phyloP scores from a whole-genome alignment of 768 basidiomycete genomes.

The Daedaleopsis sinensis region DNA sequence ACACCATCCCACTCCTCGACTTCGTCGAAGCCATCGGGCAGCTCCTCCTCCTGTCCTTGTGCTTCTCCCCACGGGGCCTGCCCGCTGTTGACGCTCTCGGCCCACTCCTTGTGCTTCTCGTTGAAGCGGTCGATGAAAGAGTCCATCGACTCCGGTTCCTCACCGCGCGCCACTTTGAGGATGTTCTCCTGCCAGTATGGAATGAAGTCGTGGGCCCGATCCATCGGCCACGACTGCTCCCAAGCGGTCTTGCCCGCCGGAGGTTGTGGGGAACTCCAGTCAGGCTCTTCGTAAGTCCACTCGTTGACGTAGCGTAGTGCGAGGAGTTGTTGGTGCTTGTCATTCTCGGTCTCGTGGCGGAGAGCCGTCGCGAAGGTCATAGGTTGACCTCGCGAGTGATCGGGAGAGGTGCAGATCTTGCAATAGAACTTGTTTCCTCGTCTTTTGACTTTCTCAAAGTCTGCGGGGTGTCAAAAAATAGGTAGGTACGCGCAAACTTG shows the following conservation, averaged over 20 bases:
- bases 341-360: slow-evolving; percentile 34
- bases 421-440: slow-evolving; percentile 34
- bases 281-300: not conserved
- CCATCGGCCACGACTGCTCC: slow-evolving; percentile 10
- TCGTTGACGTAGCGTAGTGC: not conserved
- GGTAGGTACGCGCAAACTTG: not conserved
- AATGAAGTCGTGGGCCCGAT: slow-evolving; percentile 41
- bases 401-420: slow-evolving; percentile 33
- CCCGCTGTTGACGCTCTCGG: slow-evolving; percentile 1
- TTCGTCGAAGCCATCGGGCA: not conserved
- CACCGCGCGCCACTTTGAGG: slow-evolving; percentile 48
- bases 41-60: not conserved
- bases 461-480: slow-evolving; percentile 12
- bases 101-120: slow-evolving; percentile 30
- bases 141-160: slow-evolving; percentile 44
- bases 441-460: slow-evolving; percentile 26
- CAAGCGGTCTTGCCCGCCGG: slow-evolving; percentile 15
- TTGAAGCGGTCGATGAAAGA: slow-evolving; percentile 49
- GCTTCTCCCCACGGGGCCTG: not conserved
- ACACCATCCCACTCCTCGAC: slow-evolving; percentile 6
- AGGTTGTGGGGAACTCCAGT: slow-evolving; percentile 6
- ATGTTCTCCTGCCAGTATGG: slow-evolving; percentile 57
- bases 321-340: slow-evolving; percentile 23
- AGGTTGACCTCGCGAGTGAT: slow-evolving; percentile 25
- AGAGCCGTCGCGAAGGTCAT: slow-evolving; percentile 33